Conservation (phyloP, 2,329 filamentous ascomycete genomes). For the Lachnellula occidentalis region DNA sequence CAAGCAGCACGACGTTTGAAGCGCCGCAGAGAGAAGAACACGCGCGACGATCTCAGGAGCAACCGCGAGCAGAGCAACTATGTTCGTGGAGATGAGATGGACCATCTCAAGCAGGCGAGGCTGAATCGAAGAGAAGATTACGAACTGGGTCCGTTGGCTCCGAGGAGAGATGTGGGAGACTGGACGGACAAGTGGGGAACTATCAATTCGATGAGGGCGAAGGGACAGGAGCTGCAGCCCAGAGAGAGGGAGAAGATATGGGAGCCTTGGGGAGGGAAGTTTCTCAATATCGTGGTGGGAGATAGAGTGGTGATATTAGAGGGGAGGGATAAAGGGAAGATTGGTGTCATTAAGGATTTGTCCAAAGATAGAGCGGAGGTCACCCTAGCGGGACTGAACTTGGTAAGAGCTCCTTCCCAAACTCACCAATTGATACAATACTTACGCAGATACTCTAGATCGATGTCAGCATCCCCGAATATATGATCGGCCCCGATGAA, state of each 20-base stretch:
- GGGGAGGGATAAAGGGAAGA: constrained; percentile 76
- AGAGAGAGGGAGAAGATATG: constrained; percentile 27
- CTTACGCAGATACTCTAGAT: constrained; percentile 28
- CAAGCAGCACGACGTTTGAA: constrained; percentile 48
- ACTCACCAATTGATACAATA: background rate
- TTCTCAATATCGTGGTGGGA: constrained; percentile 57
- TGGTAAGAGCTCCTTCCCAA: constrained; percentile 44
- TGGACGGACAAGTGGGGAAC: constrained; percentile 54
- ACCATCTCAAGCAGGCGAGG: constrained; percentile 43
- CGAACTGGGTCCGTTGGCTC: constrained; percentile 70
- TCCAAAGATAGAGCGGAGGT: constrained; percentile 50
- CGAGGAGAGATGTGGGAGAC: constrained; percentile 65
- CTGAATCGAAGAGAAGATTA: constrained; percentile 67
- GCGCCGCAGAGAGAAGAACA: constrained; percentile 31
- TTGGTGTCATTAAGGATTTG: constrained; percentile 63
- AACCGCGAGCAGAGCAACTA: constrained; percentile 11
- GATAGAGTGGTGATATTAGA: constrained; percentile 80
- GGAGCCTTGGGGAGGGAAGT: constrained; percentile 34
- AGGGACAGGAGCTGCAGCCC: constrained; percentile 23
- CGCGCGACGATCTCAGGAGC: constrained; percentile 22
- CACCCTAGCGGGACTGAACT: constrained; percentile 55
- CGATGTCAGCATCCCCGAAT: constrained; percentile 38
- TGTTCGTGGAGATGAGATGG: constrained; percentile 27
- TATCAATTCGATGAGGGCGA: constrained; percentile 34
- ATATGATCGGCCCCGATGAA: constrained; percentile 35